A percentile compares a stretch with the other conserved stretches of the same genome.
Conservation (phyloP, 2,329 filamentous ascomycete genomes). For the Fusarium keratoplasticum region DNA sequence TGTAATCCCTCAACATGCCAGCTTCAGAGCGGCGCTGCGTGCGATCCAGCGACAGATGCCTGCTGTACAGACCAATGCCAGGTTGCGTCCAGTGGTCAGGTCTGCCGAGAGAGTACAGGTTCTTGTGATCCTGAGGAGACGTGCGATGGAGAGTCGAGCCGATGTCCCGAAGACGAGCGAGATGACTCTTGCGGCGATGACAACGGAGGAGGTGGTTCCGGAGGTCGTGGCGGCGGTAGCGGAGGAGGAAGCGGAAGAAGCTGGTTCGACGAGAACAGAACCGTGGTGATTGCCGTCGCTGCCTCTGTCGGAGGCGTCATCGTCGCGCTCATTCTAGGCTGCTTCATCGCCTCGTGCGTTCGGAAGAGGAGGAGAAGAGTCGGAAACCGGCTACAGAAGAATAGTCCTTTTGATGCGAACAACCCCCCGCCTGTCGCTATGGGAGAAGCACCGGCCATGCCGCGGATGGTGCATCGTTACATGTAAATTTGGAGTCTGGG, state of each 20-base stretch:
- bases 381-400: not conserved
- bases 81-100: not conserved
- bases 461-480: slow-evolving; percentile 20
- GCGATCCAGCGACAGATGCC: slow-evolving; percentile 12
- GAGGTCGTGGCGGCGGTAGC: not conserved
- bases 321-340: not conserved
- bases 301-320: slow-evolving; percentile 25
- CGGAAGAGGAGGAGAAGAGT: not conserved
- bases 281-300: slow-evolving; percentile 18
- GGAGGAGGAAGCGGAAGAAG: not conserved
- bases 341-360: slow-evolving; percentile 4
- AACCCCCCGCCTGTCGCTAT: not conserved
- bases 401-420: slow-evolving; percentile 3
- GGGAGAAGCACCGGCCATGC: not conserved
- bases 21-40: slow-evolving; percentile 12
- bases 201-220: not conserved
- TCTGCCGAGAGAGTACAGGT: slow-evolving; percentile 18
- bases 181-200: not conserved
- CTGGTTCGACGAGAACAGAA: slow-evolving; percentile 32
- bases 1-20: slow-evolving; percentile 25
- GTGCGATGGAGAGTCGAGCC: slow-evolving; percentile 17
- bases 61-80: slow-evolving; percentile 28
- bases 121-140: slow-evolving; percentile 23
- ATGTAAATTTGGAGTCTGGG: slow-evolving; percentile 5
- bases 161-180: slow-evolving; percentile 21